Evolutionary conservation across 1,284 basidiomycete genomes (phyloP).

Genomic region (Rhodotorula mucilaginosa): DNA sequence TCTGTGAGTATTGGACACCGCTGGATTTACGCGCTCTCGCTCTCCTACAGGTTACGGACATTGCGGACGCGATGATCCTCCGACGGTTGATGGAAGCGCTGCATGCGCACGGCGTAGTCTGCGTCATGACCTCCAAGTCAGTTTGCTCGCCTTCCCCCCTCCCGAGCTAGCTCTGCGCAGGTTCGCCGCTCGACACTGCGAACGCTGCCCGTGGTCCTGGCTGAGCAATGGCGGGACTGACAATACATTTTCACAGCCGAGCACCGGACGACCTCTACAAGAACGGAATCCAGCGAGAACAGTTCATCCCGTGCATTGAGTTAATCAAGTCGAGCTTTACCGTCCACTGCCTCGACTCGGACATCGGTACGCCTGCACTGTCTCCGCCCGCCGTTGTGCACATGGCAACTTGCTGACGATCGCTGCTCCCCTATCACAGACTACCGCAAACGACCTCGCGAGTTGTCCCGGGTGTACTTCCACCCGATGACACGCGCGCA

Average conservation of each 20-base stretch:
- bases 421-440: constrained; percentile 55
- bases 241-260: constrained; percentile 59
- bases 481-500: constrained; percentile 70
- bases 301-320: constrained; percentile 93
- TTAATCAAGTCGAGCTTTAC: constrained; percentile 82
- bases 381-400: not conserved
- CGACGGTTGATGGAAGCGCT: constrained; percentile 81
- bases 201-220: no score
- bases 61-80: constrained; percentile 98
- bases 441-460: constrained; percentile 85
- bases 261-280: constrained; percentile 97
- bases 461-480: constrained; percentile 88
- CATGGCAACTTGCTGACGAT: constrained; percentile 29
- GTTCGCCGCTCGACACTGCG: no score
- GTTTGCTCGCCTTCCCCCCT: constrained; percentile 42
- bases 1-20: no score
- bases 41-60: constrained; percentile 77
- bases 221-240: no score
- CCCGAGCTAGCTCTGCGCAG: no score
- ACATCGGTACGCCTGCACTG: constrained; percentile 63
- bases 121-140: constrained; percentile 95
- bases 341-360: constrained; percentile 89
- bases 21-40: no score
- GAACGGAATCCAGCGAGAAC: constrained; percentile 97
- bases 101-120: constrained; percentile 83